A percentile compares a stretch with the other conserved stretches of the same genome.
Evolutionary conservation across 495 filamentous ascomycete genomes (phyloP).

Genomic region (Aspergillus cavernicola): DNA sequence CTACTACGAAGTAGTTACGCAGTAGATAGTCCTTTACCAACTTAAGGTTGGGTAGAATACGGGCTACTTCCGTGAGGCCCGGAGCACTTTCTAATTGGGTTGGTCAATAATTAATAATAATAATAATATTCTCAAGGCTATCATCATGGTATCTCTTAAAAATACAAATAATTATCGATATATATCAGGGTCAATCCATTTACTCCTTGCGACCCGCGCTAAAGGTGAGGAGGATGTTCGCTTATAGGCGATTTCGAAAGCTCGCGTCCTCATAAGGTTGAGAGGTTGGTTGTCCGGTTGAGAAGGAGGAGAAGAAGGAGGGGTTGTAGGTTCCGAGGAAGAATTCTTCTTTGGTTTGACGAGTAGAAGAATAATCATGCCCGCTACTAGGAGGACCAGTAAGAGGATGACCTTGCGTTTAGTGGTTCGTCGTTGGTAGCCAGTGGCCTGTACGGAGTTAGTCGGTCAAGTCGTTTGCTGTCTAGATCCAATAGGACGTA

Average conservation of each 20-base stretch:
- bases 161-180: conserved; percentile 26
- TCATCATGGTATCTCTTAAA: conserved; percentile 18
- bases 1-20: too few species aligned
- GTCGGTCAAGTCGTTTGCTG: neutral
- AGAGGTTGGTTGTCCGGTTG: conserved; percentile 12
- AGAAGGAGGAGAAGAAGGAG: conserved; percentile 16
- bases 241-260: conserved; percentile 10
- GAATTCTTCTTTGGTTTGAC: conserved; percentile 70
- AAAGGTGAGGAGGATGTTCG: conserved; percentile 16
- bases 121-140: conserved; percentile 9
- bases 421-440: conserved; percentile 83
- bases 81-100: too few species aligned
- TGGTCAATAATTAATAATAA: neutral
- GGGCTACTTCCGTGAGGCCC: too few species aligned
- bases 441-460: conserved; percentile 51
- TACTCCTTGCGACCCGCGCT: conserved; percentile 26
- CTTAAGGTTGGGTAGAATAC: too few species aligned
- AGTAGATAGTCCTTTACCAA: too few species aligned
- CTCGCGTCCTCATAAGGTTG: conserved; percentile 2
- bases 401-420: conserved; percentile 90
- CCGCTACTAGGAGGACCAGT: conserved; percentile 76
- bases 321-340: conserved; percentile 24
- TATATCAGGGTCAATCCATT: conserved; percentile 43
- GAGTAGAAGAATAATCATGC: conserved; percentile 78
- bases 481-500: conserved; percentile 31